Base-by-base conservation (phyloP, 202 grass and related monocot genomes). In the Musa balbisiana region DNA sequence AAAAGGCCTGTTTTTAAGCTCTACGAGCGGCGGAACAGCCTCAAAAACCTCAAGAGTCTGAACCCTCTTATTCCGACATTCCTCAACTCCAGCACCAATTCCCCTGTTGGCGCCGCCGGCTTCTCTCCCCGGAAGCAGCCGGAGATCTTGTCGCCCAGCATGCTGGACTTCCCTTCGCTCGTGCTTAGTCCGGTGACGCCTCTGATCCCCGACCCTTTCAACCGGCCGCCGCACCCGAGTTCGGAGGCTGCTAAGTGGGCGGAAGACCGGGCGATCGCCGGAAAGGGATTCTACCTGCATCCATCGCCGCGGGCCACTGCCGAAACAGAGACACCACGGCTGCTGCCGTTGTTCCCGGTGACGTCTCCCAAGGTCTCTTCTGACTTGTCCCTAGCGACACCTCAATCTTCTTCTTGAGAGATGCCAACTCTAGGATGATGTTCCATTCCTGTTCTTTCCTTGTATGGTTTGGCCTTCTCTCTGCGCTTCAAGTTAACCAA, bases 111-210 rank as follows among this genome's bases (percentile, higher is more conserved):
- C 56, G 52, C 51, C 21, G 52, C 71, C 74, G 16, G 82, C 82
- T 29, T 73, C 79, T 64, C 79, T 77, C 24, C 80, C 82, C 29
- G 85, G 75, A 2, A 72, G 56, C 53, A 71, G 5, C 73, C 82
- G 53, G 86, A 92, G 26, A 55, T 76, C 26, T 71, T 91, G 10
- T 97, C 93, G 0, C 93, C 93, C 15, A 93, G 90, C 82, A 85
- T 93, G 84, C 87, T 97, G 73, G 86, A 97, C 24, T 93, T 97
- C 73, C 90, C 88, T 25, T 88, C 93, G 11, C 83, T 97, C 70
- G 87, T 80, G 70, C 93, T 97, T 55, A 97, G 90, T 86, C 93
- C 93, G 1, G 90, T 97, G 10, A 97, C 93, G 55, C 93, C 93
- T 11, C 86, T 97, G 8, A 75, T 89, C 16, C 27, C 80, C 59